phyloP scores from a whole-genome alignment of 306 rosid genomes.

The Cicer cuneatum region DNA sequence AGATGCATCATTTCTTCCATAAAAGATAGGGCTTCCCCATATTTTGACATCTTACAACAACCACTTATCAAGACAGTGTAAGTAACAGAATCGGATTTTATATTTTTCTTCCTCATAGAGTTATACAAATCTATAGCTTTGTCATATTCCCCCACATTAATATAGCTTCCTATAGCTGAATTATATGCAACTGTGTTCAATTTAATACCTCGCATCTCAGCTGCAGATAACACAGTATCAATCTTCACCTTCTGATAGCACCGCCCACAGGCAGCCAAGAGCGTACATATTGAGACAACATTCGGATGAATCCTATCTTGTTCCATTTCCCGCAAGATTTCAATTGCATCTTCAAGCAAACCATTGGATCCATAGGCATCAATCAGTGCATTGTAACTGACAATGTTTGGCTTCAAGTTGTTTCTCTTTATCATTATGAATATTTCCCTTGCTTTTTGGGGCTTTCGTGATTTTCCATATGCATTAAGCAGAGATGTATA shows the following conservation, averaged over 20 bases:
- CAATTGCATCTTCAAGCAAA: constrained; percentile 75
- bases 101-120: constrained; percentile 71
- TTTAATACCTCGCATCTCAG: constrained; percentile 80
- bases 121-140: constrained; percentile 74
- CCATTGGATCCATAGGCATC: constrained; percentile 94
- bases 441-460: constrained; percentile 70
- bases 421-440: constrained; percentile 71
- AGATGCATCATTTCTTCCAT: constrained; percentile 69
- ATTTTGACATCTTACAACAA: constrained; percentile 85
- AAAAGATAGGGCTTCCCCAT: constrained; percentile 68
- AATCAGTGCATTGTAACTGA: constrained; percentile 86
- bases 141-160: constrained; percentile 77
- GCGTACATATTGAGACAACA: constrained; percentile 88
- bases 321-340: constrained; percentile 88
- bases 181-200: constrained; percentile 84
- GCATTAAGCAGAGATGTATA: constrained; percentile 90
- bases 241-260: constrained; percentile 82
- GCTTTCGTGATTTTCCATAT: constrained; percentile 83
- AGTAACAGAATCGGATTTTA: constrained; percentile 77
- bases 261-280: constrained; percentile 92
- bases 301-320: constrained; percentile 81
- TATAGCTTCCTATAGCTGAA: constrained; percentile 93
- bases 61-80: constrained; percentile 89
- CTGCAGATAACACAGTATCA: constrained; percentile 84
- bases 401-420: constrained; percentile 76